These are phyloP conservation scores for Microcyclosporella mali DNA, from an alignment of 2,329 filamentous ascomycete genomes.

Conservation along the genomic window DNA sequence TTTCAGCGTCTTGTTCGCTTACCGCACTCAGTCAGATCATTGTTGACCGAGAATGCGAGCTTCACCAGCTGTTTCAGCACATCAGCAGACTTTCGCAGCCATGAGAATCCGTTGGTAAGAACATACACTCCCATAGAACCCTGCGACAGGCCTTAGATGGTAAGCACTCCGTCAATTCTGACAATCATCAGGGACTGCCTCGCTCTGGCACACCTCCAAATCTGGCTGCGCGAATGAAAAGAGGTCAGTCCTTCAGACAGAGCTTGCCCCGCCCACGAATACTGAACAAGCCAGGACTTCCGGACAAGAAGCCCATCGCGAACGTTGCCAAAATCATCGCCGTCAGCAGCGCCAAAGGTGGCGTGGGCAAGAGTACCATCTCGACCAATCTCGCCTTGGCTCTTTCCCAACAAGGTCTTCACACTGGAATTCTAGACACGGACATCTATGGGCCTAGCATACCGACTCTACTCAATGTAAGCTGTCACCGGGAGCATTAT, in stretches of 20 bases:
- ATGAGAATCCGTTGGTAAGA: slow-evolving; percentile 83
- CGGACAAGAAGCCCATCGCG: slow-evolving; percentile 70
- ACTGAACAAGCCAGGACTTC: slow-evolving; percentile 49
- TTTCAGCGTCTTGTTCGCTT: too few species aligned
- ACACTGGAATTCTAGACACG: slow-evolving; percentile 83
- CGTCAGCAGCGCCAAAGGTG: slow-evolving; percentile 95
- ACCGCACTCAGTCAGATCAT: background rate
- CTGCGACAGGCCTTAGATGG: too few species aligned
- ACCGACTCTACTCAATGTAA: slow-evolving; percentile 76
- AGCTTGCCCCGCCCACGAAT: background rate
- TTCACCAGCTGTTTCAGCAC: background rate
- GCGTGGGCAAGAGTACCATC: slow-evolving; percentile 95
- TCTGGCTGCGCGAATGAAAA: slow-evolving; percentile 65
- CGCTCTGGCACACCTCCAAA: slow-evolving; percentile 60
- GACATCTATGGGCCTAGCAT: slow-evolving; percentile 97
- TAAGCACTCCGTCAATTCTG: background rate
- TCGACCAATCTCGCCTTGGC: slow-evolving; percentile 87
- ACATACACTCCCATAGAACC: slow-evolving; percentile 3
- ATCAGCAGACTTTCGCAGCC: slow-evolving; percentile 34
- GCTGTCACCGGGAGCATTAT: too few species aligned
- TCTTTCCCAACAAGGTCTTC: slow-evolving; percentile 73
- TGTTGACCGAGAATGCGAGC: background rate
- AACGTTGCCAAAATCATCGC: slow-evolving; percentile 88
- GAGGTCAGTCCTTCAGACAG: slow-evolving; percentile 37
- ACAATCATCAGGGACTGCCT: slow-evolving; percentile 64